Percentiles rank a stretch among this genome's conserved stretches.
Evolutionary conservation across 768 basidiomycete species (phyloP).

Genomic region (Phlegmacium glaucopus): DNA sequence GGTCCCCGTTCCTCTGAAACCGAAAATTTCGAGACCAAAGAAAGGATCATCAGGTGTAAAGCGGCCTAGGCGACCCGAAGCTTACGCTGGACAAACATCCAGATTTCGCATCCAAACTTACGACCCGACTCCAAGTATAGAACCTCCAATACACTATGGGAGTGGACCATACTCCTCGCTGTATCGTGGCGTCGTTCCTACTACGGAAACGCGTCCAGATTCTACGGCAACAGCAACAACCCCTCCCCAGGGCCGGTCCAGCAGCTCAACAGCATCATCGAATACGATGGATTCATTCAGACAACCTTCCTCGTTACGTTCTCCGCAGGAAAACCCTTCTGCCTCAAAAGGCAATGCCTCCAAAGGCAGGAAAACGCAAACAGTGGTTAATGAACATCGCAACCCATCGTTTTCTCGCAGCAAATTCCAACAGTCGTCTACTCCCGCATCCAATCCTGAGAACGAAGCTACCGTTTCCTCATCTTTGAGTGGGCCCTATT

Average conservation of each 20-base stretch:
- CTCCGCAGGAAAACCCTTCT: background rate
- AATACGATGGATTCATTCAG: background rate
- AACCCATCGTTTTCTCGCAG: too few relatives aligned
- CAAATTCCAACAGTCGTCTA: background rate
- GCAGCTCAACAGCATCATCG: background rate
- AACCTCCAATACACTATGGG: constrained; percentile 32
- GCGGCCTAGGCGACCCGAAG: constrained; percentile 25
- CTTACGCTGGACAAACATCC: constrained; percentile 43
- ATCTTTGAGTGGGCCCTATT: constrained; percentile 15
- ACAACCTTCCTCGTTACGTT: background rate
- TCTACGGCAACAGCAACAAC: background rate
- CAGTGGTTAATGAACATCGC: background rate
- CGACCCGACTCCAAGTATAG: constrained; percentile 28
- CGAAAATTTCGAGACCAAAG: constrained; percentile 16
- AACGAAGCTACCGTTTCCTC: background rate
- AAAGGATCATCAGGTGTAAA: constrained; percentile 24
- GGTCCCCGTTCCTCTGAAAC: constrained; percentile 12
- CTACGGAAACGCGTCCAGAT: background rate
- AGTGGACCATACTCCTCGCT: constrained; percentile 37
- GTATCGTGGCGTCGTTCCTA: constrained; percentile 26
- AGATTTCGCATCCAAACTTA: constrained; percentile 47
- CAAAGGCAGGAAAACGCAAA: background rate
- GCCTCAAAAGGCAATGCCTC: background rate
- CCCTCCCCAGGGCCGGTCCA: background rate
- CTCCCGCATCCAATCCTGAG: background rate